These are phyloP conservation scores for Coemansia sp. DNA, from an alignment of 192 early-diverging fungal genomes.

Conservation along the genomic window DNA sequence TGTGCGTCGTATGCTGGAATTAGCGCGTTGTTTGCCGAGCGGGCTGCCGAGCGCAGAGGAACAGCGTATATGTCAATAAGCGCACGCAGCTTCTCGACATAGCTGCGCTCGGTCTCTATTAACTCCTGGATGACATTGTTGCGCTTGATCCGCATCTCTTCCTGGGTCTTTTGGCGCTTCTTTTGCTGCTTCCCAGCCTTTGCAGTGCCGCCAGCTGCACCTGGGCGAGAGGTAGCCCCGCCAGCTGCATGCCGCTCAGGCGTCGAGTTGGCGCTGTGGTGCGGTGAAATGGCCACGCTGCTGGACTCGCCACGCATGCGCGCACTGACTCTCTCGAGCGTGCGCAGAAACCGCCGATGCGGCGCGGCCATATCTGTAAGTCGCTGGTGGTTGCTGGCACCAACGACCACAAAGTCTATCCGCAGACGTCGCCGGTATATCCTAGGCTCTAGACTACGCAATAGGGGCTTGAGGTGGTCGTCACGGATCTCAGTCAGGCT, in stretches of 20 bases:
- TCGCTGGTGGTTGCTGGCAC: constrained; percentile 17
- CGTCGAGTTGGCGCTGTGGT: constrained; percentile 17
- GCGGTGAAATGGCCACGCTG: constrained; percentile 22
- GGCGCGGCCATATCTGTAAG: constrained; percentile 37
- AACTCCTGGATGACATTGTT: constrained; percentile 60
- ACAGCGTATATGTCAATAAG: constrained; percentile 57
- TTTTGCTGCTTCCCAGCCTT: constrained; percentile 17
- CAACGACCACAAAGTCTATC: constrained; percentile 53
- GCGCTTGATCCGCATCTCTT: constrained; percentile 52
- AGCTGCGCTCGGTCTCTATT: constrained; percentile 62
- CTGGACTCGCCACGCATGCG: constrained; percentile 40
- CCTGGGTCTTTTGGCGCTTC: constrained; percentile 41
- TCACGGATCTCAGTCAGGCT: constrained; percentile 54
- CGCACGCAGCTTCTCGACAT: constrained; percentile 60
- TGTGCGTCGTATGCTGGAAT: constrained; percentile 60
- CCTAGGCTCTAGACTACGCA: constrained; percentile 53
- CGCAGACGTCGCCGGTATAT: constrained; percentile 52
- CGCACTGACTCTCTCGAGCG: constrained; percentile 43
- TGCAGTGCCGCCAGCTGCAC: neutral
- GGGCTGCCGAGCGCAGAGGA: constrained; percentile 57
- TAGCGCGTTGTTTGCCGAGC: constrained; percentile 55
- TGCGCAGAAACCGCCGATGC: constrained; percentile 48
- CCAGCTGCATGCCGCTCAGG: constrained; percentile 6
- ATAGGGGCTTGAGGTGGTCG: constrained; percentile 53
- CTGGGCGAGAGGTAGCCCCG: neutral